Base-by-base conservation (phyloP, 2,329 filamentous ascomycete genomes). In the Botrytis paeoniae region DNA sequence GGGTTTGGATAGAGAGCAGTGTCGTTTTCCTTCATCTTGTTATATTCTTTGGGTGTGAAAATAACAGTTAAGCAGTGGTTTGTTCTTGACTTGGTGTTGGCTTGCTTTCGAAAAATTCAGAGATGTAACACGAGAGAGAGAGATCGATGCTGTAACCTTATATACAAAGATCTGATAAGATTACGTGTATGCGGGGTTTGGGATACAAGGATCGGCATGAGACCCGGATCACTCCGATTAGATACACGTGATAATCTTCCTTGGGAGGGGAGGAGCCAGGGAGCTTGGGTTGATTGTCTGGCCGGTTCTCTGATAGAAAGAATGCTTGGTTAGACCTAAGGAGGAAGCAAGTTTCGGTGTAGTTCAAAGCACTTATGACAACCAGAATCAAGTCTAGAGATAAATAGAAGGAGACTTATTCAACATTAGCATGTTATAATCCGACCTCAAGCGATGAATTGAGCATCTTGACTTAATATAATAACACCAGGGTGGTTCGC, bases 1-100 rank as follows among this genome's bases (percentile, higher is more conserved):
- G 82, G 80, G 70, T 83, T 85, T 45, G 82, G 80, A 77, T 85
- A 86, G 51, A 86, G 81, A 39, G 79, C 76, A 37, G 81, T 78
- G 4, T 73, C 75, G 41, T 77, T 76, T 60, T 76, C 75, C 69
- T 79, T 79, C 79, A 80, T 80, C 41, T 71, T 77, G 43, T 18
- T 14, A 18, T 48, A 3, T 60, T 43, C 14, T 70, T 43, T 20
- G 25, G 35, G 35, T 54, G n/a, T 61, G 18, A n/a, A 16, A 18
- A 22, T 45, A 5, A 22, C 32, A 8, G n/a, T 22, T 29, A 22
- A 32, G 39, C 10, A 4, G 61, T 63, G n/a, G 25, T 20, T 60
- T 37, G 1, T 14, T 14, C 18, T 61, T n/a, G 10, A n/a, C 35
- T 61, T 25, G 20, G 1, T 25, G 59, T 61, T 39, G 20, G 32